These are phyloP conservation scores for Spergularia azorica DNA, from an alignment of 179 eudicot genomes.

Conservation along the genomic window DNA sequence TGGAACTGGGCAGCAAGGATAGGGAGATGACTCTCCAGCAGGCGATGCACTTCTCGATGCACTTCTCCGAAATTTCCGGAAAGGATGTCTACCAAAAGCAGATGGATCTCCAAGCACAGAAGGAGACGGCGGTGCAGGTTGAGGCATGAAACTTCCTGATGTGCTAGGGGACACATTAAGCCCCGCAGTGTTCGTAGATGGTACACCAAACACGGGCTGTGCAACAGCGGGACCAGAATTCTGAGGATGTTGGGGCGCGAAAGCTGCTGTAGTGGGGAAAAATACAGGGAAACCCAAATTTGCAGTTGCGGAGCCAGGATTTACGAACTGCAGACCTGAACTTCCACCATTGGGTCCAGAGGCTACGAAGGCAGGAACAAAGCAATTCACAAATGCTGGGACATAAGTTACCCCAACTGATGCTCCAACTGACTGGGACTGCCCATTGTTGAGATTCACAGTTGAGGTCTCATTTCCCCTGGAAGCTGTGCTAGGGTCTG, in stretches of 20 bases:
- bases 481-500: background rate
- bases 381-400: conserved; percentile 14
- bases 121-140: too few species aligned
- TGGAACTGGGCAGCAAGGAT: too few species aligned
- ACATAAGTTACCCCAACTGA: background rate
- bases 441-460: background rate
- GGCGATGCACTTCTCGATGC: too few species aligned
- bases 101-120: too few species aligned
- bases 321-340: background rate
- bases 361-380: conserved; percentile 1
- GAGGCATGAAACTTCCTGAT: too few species aligned
- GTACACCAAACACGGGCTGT: background rate
- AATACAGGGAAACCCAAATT: conserved; percentile 5
- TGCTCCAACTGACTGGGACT: background rate
- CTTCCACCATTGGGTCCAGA: background rate
- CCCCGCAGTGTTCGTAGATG: background rate
- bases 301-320: background rate
- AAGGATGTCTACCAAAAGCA: too few species aligned
- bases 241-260: background rate
- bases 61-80: too few species aligned
- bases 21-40: too few species aligned
- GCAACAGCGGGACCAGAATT: background rate
- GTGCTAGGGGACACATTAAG: too few species aligned
- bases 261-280: conserved; percentile 1
- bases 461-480: background rate